Evolutionary conservation across 768 basidiomycete species (phyloP).

Genomic region (Exsudoporus frostii): DNA sequence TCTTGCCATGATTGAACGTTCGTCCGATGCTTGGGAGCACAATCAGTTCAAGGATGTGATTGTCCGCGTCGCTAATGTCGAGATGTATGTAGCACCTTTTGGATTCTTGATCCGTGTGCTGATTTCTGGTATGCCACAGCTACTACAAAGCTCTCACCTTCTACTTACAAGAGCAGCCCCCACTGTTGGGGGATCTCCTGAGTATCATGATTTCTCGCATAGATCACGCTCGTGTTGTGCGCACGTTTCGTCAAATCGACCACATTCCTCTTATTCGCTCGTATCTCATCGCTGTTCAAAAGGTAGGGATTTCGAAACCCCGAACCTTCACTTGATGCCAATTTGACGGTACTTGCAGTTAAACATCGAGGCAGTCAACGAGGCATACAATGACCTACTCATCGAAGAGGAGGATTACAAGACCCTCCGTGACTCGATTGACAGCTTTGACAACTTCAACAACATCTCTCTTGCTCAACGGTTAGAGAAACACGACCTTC

Average conservation of each 20-base stretch:
- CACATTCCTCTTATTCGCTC: constrained; percentile 94
- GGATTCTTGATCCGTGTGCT: not conserved
- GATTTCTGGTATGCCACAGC: constrained; percentile 35
- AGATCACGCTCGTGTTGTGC: constrained; percentile 93
- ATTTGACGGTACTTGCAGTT: constrained; percentile 48
- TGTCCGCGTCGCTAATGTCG: constrained; percentile 94
- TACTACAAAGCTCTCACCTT: constrained; percentile 95
- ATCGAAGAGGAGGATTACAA: constrained; percentile 99
- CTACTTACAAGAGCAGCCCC: constrained; percentile 93
- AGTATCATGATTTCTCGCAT: constrained; percentile 91
- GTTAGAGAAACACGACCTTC: constrained; percentile 83
- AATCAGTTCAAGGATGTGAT: constrained; percentile 99
- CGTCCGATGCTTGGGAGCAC: constrained; percentile 99
- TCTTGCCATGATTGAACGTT: constrained; percentile 97
- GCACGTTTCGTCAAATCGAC: constrained; percentile 92
- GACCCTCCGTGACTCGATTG: constrained; percentile 94
- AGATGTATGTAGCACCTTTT: constrained; percentile 61
- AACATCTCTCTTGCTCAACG: constrained; percentile 81
- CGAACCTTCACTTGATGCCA: not conserved
- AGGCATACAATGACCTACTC: constrained; percentile 95
- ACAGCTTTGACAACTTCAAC: constrained; percentile 98
- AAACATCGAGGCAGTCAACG: constrained; percentile 96
- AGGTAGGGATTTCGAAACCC: constrained; percentile 45
- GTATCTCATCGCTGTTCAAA: constrained; percentile 96
- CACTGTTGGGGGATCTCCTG: constrained; percentile 87